Conservation (phyloP, 805 yeast genomes). For the Kluyveromyces aestuarii region DNA sequence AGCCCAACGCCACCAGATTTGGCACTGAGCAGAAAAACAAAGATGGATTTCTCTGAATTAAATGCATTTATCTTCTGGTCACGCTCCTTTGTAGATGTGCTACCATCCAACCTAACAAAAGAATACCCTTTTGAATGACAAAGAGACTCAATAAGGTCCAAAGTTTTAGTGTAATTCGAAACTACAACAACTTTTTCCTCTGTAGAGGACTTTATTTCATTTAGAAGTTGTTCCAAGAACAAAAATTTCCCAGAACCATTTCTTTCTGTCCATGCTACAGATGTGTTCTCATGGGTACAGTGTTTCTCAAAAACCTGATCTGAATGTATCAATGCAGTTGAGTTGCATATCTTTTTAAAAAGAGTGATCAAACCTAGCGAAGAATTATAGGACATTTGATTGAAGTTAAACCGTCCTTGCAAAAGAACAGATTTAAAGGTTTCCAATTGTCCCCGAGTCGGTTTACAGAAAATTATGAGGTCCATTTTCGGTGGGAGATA, state of each 20-base stretch:
- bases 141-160: slow-evolving; percentile 62
- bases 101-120: slow-evolving; percentile 71
- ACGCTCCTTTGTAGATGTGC: slow-evolving; percentile 60
- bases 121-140: slow-evolving; percentile 40
- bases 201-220: slow-evolving; percentile 34
- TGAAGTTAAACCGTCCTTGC: slow-evolving; percentile 21
- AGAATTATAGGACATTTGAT: slow-evolving; percentile 26
- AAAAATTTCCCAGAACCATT: slow-evolving; percentile 54
- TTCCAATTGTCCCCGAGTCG: slow-evolving; percentile 50
- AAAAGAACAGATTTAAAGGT: slow-evolving; percentile 44
- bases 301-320: slow-evolving; percentile 31
- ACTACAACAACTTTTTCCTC: slow-evolving; percentile 75
- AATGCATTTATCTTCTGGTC: slow-evolving; percentile 59
- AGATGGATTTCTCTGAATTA: slow-evolving; percentile 40
- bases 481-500: slow-evolving; percentile 73
- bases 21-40: slow-evolving; percentile 73
- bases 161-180: slow-evolving; percentile 80
- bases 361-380: slow-evolving; percentile 63
- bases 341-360: slow-evolving; percentile 75
- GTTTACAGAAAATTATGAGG: slow-evolving; percentile 65
- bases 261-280: slow-evolving; percentile 1
- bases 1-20: slow-evolving; percentile 93
- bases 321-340: slow-evolving; percentile 52
- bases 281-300: slow-evolving; percentile 8
- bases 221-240: slow-evolving; percentile 47